Base-by-base conservation (phyloP, 257 asterid species). In the Mentha longifolia region DNA sequence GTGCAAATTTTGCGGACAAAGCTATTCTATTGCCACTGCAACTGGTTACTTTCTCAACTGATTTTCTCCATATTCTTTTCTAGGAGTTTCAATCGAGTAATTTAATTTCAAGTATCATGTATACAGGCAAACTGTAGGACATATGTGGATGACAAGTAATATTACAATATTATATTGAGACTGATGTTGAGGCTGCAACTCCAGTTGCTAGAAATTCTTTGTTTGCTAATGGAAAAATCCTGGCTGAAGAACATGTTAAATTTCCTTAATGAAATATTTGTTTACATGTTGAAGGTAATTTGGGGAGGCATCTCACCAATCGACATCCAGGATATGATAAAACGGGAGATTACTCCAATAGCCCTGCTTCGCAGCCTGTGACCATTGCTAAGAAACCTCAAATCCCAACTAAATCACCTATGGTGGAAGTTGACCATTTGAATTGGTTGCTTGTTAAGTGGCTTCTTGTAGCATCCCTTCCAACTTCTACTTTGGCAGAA, bases 21-120 rank as follows among this genome's bases (percentile, higher is more conserved):
- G 87, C 92, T 94, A 94, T 80, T 94, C 99, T 62, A 94, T 94
- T 77, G 96, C 99, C 68, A 94, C 99, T 39, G 99, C 99, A 9
- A 94, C 98, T 39, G 99, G 99, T 94, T 84, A 82, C 72, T 82
- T 69, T 79, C 86, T 73, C 74, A 50, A 74, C 76, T 72, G 41
- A 35, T 58, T 37, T 55, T 17, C 69, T 72, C 25, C 47, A 15
- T 67, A 41, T 45, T 16, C 56, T 55, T 22, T 17, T 57, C 5
- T 61, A 59, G 19, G 39, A 42, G 13, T 69, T 28, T 58, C 52
- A 22, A 30, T 50, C 45, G 31, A 31, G 71, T 37, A 41, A 33
- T 64, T 56, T 7, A 58, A 50, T 37, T 61, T 60, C 35, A 49
- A 31, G 35, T 33, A 70, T 51, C 55, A 54, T 42, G n/a, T 55